Conservation (phyloP, 176 grass and related monocot species). For the Canna indica region DNA sequence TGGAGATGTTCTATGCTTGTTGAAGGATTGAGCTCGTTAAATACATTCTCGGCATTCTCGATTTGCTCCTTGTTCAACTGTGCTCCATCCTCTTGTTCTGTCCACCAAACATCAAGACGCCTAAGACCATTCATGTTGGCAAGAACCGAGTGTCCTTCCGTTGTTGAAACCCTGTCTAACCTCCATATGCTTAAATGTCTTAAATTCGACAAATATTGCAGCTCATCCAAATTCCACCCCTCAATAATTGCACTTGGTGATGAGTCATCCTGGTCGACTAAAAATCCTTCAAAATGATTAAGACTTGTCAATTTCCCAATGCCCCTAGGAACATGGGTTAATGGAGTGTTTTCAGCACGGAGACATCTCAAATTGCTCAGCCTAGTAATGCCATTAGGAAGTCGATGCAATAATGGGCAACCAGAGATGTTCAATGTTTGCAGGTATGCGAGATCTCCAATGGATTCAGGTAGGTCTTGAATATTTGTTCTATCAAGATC, state of each 20-base stretch:
- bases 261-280: constrained; percentile 40
- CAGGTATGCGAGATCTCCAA: constrained; percentile 61
- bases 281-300: constrained; percentile 51
- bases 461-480: constrained; percentile 50
- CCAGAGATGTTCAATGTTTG: constrained; percentile 55
- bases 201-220: constrained; percentile 47
- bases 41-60: too few species aligned
- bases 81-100: too few species aligned
- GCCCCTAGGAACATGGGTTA: constrained; percentile 58
- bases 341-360: too few species aligned
- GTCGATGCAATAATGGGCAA: constrained; percentile 44
- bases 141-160: too few species aligned
- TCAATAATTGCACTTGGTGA: constrained; percentile 10
- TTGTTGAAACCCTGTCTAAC: too few species aligned
- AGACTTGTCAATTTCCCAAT: constrained; percentile 50
- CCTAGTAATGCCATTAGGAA: too few species aligned
- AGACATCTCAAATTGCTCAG: too few species aligned
- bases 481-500: constrained; percentile 61
- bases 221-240: constrained; percentile 55
- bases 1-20: too few species aligned
- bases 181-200: constrained; percentile 52
- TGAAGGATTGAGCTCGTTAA: too few species aligned
- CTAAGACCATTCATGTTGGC: constrained; percentile 48
- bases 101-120: neutral
- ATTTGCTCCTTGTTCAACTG: too few species aligned